A percentile compares a stretch with the other conserved stretches of the same genome.
Conservation (phyloP, 352 stramenopile species). For the Pythium pyrilobum region DNA sequence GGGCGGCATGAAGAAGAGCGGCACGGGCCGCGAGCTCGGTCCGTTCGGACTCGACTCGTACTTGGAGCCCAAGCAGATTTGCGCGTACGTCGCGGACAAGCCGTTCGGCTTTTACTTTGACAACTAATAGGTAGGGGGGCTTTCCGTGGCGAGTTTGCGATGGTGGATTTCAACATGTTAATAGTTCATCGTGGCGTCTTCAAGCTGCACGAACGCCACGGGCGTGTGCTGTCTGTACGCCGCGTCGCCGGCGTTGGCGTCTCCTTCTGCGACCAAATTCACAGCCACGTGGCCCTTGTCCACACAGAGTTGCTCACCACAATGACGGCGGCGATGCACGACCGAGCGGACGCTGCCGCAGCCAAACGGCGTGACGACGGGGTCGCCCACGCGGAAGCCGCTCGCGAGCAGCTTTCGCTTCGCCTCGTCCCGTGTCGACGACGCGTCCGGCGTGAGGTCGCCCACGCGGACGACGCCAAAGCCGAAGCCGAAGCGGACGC, state of each 20-base stretch:
- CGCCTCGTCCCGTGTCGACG: constrained; percentile 25
- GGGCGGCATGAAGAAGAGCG: constrained; percentile 83
- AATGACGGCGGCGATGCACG: too few relatives aligned
- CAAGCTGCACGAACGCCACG: constrained; percentile 13
- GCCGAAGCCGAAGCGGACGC: constrained; percentile 62
- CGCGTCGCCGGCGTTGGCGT: background rate
- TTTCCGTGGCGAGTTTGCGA: too few relatives aligned
- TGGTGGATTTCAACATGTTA: background rate
- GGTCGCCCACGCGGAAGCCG: constrained; percentile 41
- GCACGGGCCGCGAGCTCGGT: constrained; percentile 64
- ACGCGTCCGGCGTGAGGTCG: constrained; percentile 30
- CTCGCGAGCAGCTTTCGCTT: constrained; percentile 20
- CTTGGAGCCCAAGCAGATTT: constrained; percentile 69
- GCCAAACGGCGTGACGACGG: constrained; percentile 68
- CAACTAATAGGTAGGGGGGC: constrained; percentile 14
- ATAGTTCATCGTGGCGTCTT: constrained; percentile 11
- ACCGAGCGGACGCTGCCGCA: constrained; percentile 23
- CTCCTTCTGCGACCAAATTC: constrained; percentile 3
- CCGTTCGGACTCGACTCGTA: constrained; percentile 59
- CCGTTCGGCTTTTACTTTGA: constrained; percentile 56
- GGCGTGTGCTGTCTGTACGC: background rate
- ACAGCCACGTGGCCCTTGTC: background rate
- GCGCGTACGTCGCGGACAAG: constrained; percentile 64
- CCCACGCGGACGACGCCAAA: constrained; percentile 52
- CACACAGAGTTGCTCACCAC: background rate